phyloP scores from a whole-genome alignment of 768 basidiomycete species.

The Amanita pallidorosea region DNA sequence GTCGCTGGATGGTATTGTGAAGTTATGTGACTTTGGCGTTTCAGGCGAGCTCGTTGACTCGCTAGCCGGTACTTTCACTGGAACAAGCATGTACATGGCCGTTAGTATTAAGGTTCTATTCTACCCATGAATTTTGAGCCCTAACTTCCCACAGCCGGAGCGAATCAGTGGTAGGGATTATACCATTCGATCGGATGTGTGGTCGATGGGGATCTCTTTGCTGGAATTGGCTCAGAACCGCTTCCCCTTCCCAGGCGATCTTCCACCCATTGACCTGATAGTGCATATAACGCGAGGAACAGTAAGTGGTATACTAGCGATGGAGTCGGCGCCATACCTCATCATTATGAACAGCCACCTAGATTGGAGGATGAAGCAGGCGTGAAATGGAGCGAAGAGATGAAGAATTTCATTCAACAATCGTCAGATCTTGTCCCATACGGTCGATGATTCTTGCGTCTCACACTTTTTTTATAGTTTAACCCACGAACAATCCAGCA shows the following conservation, averaged over 20 bases:
- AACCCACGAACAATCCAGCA: conserved; percentile 63
- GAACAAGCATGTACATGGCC: conserved; percentile 98
- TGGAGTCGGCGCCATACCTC: not conserved
- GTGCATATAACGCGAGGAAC: conserved; percentile 80
- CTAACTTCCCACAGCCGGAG: conserved; percentile 54
- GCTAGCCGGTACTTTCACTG: conserved; percentile 91
- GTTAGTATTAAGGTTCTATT: conserved; percentile 38
- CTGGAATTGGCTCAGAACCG: conserved; percentile 90
- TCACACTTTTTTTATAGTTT: conserved; percentile 8
- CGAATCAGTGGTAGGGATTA: conserved; percentile 88
- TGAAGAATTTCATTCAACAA: conserved; percentile 86
- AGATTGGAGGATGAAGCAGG: conserved; percentile 66
- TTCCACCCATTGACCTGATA: conserved; percentile 90
- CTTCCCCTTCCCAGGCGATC: conserved; percentile 89
- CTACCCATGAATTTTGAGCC: conserved; percentile 6
- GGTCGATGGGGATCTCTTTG: conserved; percentile 93
- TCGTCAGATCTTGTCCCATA: conserved; percentile 42
- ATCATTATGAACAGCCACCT: conserved; percentile 46
- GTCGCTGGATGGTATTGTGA: conserved; percentile 81
- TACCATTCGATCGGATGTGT: conserved; percentile 93
- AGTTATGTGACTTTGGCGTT: conserved; percentile 93
- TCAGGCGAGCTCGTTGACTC: conserved; percentile 92
- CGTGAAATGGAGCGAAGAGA: conserved; percentile 64
- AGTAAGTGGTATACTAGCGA: conserved; percentile 27
- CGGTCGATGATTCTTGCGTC: not conserved